These are phyloP conservation scores for Debaryomycetaceae sp. DNA, from an alignment of 1,139 yeast genomes.

Conservation along the genomic window DNA sequence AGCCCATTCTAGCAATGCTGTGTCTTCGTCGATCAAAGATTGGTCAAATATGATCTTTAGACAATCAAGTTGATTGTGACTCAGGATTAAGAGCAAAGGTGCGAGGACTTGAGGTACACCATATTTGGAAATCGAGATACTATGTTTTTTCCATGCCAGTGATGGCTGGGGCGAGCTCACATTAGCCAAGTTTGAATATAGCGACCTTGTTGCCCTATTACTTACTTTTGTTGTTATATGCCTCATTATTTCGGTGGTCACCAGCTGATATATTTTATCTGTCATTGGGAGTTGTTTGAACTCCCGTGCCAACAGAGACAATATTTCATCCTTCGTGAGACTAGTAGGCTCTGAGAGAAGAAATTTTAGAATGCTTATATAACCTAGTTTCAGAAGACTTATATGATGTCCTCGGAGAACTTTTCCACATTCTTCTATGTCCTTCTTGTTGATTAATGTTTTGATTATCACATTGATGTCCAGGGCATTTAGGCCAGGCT, in stretches of 20 bases:
- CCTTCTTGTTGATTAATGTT: constrained; percentile 22
- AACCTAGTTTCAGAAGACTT: constrained; percentile 22
- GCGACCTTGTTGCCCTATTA: constrained; percentile 9
- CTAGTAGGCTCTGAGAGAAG: neutral
- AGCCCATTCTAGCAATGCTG: constrained; percentile 26
- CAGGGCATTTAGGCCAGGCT: constrained; percentile 18
- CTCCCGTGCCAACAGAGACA: constrained; percentile 6
- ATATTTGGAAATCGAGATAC: constrained; percentile 8
- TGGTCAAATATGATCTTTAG: constrained; percentile 17
- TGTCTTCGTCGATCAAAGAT: constrained; percentile 23
- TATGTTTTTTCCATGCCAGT: neutral
- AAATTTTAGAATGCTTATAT: constrained; percentile 17
- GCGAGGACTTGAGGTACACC: constrained; percentile 11
- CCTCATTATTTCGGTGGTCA: constrained; percentile 9
- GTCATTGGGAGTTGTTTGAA: constrained; percentile 7
- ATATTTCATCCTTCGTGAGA: neutral
- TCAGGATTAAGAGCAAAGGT: constrained; percentile 5
- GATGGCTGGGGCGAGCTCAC: neutral
- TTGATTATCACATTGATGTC: constrained; percentile 29
- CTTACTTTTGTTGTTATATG: constrained; percentile 8
- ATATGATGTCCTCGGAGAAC: constrained; percentile 20
- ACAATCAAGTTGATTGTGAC: constrained; percentile 6
- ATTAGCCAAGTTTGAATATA: constrained; percentile 6
- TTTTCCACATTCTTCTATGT: constrained; percentile 19
- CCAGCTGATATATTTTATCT: constrained; percentile 11